Evolutionary conservation across 1,139 yeast species (phyloP), one percentile per base, ranked within the genome.

Genomic region (Suhomyces maxii): DNA sequence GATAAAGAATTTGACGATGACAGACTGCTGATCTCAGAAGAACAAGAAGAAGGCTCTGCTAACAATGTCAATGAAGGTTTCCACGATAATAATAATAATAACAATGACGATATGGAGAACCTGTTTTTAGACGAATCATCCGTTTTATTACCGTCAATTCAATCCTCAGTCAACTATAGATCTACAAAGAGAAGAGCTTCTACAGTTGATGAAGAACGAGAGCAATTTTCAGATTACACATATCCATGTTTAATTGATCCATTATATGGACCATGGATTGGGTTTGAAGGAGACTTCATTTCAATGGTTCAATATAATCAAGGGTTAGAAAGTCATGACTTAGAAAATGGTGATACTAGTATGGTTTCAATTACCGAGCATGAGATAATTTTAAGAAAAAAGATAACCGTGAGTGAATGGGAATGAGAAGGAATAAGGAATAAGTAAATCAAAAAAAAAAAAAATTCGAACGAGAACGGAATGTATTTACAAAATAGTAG

Each of bases 131-230:
- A 61, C 39, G 75, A 70, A 45, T 58, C 65, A 3, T 62, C 71
- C 2, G 55, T 60, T 48, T 52, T 68, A 40, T 57, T 66, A 8
- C 52, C 57, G 39, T 60, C 59, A 2, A 54, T 51, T 35, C 54
- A 49, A 13, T 42, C 50, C 12, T 33, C 39, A 10, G 37, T 43
- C 13, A 34, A 30, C 11, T 38, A 30, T 31, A 32, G 42, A 33
- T 8, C 39, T 25, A 51, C 42, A 38, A 56, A 58, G 25, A 52
- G 77, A 51, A 59, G 77, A 44, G 58, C 69, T 23, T 71, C 76
- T 31, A 80, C 85, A 0, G 69, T 80, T 34, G 84, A 80, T 55
- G 85, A 80, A 55, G 80, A 80, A 52, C 59, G 84, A 51, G 84
- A 80, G 53, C 70, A 71, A 49, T 71, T 62, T 44, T 71, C 77